Evolutionary conservation across 1,284 basidiomycete genomes (phyloP), one percentile per base, ranked within the genome.

Genomic region (Moesziomyces sp.): DNA sequence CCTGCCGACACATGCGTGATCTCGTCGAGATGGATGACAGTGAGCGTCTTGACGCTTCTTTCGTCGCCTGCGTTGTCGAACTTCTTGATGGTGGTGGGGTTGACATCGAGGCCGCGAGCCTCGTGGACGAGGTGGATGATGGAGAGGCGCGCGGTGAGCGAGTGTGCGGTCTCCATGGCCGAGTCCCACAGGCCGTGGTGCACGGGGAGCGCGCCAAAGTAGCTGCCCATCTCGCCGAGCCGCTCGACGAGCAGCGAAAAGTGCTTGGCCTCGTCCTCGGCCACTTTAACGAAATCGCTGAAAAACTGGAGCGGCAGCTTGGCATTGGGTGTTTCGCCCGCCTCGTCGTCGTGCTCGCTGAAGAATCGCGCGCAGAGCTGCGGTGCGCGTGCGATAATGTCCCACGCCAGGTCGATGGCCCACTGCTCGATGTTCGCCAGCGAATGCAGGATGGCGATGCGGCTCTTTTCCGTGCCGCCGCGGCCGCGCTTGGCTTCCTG

Each of bases 111-210:
- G 3, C 93, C 93, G 28, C 93, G 87, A 1, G 93, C 92, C 86
- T 94, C 93, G 81, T 94, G 93, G 0, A 94, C 93, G 30, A 94
- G 89, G 78, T 94, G 93, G 74, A 94, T 93, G 83, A 94, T 94
- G 2, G 92, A 91, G 26, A 94, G 88, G 3, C 93, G 88, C 0
- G 92, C 87, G 38, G 89, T 88, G 34, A 94, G 87, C 2, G 91
- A 92, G 52, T 89, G 83, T 3, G 89, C 88, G 0, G 93, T 94
- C 49, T 90, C 88, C 16, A 87, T 86, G 1, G 93, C 93, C 4
- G 91, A 92, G 61, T 93, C 90, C 93, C 92, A 94, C 5, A 94
- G 88, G 3, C 84, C 84, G 49, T 83, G 74, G 52, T 86, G 85
- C 1, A 85, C 82, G 2, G 84, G 80, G 16, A 85, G 60, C 0